Base-by-base conservation (phyloP, 495 filamentous ascomycete species). In the Annulohypoxylon nitens region DNA sequence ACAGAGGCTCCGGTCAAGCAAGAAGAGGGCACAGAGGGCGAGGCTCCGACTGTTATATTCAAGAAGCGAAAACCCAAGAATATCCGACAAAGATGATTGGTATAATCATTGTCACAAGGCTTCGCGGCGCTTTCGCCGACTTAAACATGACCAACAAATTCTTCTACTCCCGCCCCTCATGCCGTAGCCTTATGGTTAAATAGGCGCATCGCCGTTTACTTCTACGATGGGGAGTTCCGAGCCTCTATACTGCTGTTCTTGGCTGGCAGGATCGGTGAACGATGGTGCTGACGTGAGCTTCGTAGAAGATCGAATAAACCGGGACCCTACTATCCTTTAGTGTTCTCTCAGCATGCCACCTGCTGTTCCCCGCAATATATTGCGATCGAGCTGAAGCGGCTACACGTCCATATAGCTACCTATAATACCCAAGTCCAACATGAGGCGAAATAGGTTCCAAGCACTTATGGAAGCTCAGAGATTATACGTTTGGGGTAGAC, bases 11-110 rank as follows among this genome's bases (percentile, higher is more conserved):
- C 62, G 20, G 64, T 80, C 53, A 81, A 84, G 16, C 83, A 86
- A 74, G 70, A 84, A 78, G 81, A 79, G 34, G 78, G 78, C 10
- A 33, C 59, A 30, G 69, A 75, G 30, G 33, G 59, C 8, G 36
- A 53, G 23, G 65, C 60, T 1, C 65, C 81, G 1, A 70, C 76
- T 0, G 85, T 95, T 18, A 82, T 96, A 11, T 98, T 98, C 84
- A 98, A 97, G 82, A 97, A 97, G 81, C 89, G 95, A 70, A 97
- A 96, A 77, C 86, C 91, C 0, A 97, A 94, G 79, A 88, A 89
- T 36, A 88, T 92, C 73, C 86, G 89, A 41, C 88, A 90, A 53
- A 83, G 82, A 75, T 86, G 43, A 25, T 18, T 43, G 4, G 4
- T 3, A 6, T 8, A 43, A 14, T 10, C 39, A 26, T 23, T 47